Base-by-base conservation (phyloP, 2,329 filamentous ascomycete genomes). In the Fusarium albosuccineum region DNA sequence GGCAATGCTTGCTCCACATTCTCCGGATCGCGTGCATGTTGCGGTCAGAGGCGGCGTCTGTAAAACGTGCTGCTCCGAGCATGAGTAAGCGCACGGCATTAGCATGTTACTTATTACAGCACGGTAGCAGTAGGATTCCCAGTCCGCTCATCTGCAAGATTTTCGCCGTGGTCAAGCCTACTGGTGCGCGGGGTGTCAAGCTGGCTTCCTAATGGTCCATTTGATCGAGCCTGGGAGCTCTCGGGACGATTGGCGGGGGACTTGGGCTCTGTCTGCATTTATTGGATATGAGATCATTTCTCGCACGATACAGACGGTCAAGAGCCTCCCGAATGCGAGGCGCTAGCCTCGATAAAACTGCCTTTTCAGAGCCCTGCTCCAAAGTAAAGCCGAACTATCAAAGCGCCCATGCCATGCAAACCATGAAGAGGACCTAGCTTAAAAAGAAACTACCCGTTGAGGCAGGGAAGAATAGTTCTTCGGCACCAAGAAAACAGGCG, bases 241-340 rank as follows among this genome's bases (percentile, higher is more conserved):
- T 9, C 41, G 34, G 45, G 41, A 17, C 41, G 27, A 34, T 52
- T 46, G 45, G 59, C 36, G 57, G 65, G 57, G 41, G 34, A 48
- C 44, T 54, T 55, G 46, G 22, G 66, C 55, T 53, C 41, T 54
- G 22, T 41, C 27, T 46, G 22, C 29, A 33, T 33, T 57, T 53
- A 41, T 46, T 60, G 42, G 48, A 48, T 37, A 41, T 67, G 52
- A 62, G 64, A 50, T 64, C 46, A 70, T 66, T 59, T 66, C 67
- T 58, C 52, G 49, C 62, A 64, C 53, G 36, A 67, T 56, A 44
- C 34, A 57, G 49, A 56, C 57, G 48, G 41, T 57, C 55, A 53
- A 45, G 50, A 56, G 46, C 53, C 30, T 46, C 49, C 52, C 42
- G 41, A 57, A 34, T 57, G 45, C 33, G 30, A 34, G 39, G 40